Evolutionary conservation across 176 grass and related monocot species (phyloP).

Genomic region (Oryza officinalis): DNA sequence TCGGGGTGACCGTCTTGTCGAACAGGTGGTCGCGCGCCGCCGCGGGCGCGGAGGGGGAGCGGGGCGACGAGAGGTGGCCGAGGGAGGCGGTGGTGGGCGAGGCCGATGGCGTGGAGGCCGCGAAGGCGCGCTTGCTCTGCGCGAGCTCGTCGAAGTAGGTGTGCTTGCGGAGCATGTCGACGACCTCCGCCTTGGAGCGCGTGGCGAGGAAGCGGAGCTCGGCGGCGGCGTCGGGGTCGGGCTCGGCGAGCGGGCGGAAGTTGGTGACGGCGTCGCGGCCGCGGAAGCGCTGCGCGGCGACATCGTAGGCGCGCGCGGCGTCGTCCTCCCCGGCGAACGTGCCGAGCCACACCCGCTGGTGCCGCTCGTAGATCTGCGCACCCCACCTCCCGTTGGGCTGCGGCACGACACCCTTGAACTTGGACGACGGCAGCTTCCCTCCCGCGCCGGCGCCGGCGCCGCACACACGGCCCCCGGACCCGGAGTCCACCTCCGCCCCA

Average conservation of each 20-base stretch:
- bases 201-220: constrained; percentile 73
- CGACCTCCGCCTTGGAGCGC: constrained; percentile 82
- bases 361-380: constrained; percentile 96
- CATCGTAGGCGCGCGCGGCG: constrained; percentile 88
- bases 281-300: constrained; percentile 85
- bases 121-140: constrained; percentile 45
- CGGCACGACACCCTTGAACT: constrained; percentile 89
- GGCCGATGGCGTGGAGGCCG: background rate
- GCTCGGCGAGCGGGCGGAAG: constrained; percentile 67
- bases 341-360: constrained; percentile 97
- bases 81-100: background rate
- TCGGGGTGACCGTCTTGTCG: constrained; percentile 91
- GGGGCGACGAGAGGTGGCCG: background rate
- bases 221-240: constrained; percentile 39
- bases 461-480: background rate
- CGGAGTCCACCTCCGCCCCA: constrained; percentile 46
- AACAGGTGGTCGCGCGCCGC: constrained; percentile 68
- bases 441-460: background rate
- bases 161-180: constrained; percentile 99
- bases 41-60: background rate
- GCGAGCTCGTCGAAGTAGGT: constrained; percentile 90
- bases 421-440: constrained; percentile 66
- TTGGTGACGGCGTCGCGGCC: constrained; percentile 95
- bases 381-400: constrained; percentile 99
- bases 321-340: constrained; percentile 69